Evolutionary conservation across 352 stramenopile species (phyloP).

Genomic region (Globisporangium uncinulatum): DNA sequence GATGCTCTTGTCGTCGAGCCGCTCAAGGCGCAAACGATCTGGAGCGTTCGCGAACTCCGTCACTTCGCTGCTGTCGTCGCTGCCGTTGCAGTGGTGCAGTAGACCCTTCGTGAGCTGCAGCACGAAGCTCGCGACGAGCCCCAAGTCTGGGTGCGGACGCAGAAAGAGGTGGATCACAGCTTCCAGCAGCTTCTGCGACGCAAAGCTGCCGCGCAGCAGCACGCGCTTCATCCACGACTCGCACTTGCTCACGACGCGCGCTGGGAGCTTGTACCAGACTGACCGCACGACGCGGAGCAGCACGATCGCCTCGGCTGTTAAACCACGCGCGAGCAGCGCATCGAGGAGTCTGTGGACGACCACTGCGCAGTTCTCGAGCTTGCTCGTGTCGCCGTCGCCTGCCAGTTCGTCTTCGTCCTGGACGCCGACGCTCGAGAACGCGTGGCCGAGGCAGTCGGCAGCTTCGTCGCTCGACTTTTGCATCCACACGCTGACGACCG

Average conservation of each 20-base stretch:
- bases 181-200: conserved; percentile 22
- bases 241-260: conserved; percentile 9
- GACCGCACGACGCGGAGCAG: conserved; percentile 11
- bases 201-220: conserved; percentile 11
- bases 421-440: conserved; percentile 9
- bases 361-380: conserved; percentile 18
- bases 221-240: conserved; percentile 27
- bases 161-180: conserved; percentile 28
- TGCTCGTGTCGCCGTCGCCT: conserved; percentile 5
- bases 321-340: conserved; percentile 12
- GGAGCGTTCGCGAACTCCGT: conserved; percentile 6
- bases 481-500: conserved; percentile 18
- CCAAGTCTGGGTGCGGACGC: conserved; percentile 17
- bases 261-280: conserved; percentile 18
- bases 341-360: conserved; percentile 22
- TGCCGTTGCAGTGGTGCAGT: conserved; percentile 26
- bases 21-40: conserved; percentile 16
- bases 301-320: conserved; percentile 12
- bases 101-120: conserved; percentile 29
- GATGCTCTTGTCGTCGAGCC: conserved; percentile 28
- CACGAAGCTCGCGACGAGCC: conserved; percentile 17
- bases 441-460: conserved; percentile 13
- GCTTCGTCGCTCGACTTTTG: conserved; percentile 15
- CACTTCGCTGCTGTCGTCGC: conserved; percentile 12
- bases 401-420: conserved; percentile 18